Evolutionary conservation across 495 filamentous ascomycete species (phyloP), one percentile per base, ranked within the genome.

Genomic region (Talaromyces nanjingensis): DNA sequence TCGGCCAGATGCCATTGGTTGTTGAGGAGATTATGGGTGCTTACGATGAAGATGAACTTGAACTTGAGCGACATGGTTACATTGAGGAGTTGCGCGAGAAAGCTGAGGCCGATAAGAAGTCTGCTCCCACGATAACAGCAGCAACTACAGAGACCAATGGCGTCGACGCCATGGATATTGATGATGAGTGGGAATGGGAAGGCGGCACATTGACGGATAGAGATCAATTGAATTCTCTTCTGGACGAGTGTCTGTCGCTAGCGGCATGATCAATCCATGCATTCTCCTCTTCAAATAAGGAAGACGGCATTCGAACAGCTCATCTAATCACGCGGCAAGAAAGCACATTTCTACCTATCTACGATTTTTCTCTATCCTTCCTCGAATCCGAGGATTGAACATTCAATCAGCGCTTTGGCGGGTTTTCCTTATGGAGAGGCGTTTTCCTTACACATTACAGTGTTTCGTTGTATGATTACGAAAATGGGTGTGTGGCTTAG

Each of bases 1-100:
- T 96, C 24, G 86, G 86, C 12, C 87, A 91, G 67, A 91, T 94
- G 79, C 90, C 90, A 0, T 77, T 90, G 27, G 79, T 94, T 14
- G 79, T 86, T 39, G 84, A 88, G 64, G 83, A 86, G 63, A 86
- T 96, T 61, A 82, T 89, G 74, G 83, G 86, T 63, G 82, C 81
- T 5, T 91, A 89, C 65, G 80, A 90, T 58, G 91, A 93, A 73
- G 87, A 90, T 22, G 90, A 92, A 66, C 80, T 90, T 24, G 89
- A 91, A 83, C 80, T 77, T 68, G 70, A 81, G 66, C 81, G 86
- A 74, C 80, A 84, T 69, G 72, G 77, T 2, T 53, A 56, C 60
- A 39, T 65, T 14, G 76, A 77, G 37, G 77, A 77, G 25, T 59
- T 66, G 12, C 60, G 45, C 4, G 66, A 59, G 29, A 64, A 42